These are phyloP conservation scores for Penicillium parvum DNA, from an alignment of 495 filamentous ascomycete species.

Conservation along the genomic window DNA sequence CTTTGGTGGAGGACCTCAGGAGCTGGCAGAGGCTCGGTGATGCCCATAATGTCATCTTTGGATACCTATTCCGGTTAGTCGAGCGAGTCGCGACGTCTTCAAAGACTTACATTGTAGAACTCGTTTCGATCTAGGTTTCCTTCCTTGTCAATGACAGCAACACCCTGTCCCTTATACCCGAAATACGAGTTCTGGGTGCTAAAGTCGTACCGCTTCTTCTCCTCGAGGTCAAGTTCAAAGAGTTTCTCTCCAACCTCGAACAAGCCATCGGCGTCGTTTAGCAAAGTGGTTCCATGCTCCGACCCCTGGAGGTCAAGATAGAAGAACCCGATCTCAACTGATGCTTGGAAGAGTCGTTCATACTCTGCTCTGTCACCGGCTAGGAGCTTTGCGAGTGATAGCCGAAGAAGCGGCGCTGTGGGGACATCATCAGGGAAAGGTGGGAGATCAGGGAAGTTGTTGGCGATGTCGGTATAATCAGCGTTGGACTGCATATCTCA, in stretches of 20 bases:
- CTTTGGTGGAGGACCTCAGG: slow-evolving; percentile 37
- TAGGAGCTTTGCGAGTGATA: slow-evolving; percentile 49
- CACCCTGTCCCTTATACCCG: slow-evolving; percentile 56
- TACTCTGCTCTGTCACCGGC: slow-evolving; percentile 37
- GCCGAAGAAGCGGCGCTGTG: slow-evolving; percentile 50
- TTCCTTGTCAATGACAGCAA: slow-evolving; percentile 44
- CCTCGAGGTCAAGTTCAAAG: slow-evolving; percentile 47
- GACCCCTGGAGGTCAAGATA: slow-evolving; percentile 52
- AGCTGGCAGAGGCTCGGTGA: slow-evolving; percentile 41
- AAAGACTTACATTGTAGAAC: slow-evolving; percentile 54
- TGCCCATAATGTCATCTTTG: slow-evolving; percentile 52
- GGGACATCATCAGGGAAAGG: slow-evolving; percentile 51
- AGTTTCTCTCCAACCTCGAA: slow-evolving; percentile 43
- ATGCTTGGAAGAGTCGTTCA: slow-evolving; percentile 42
- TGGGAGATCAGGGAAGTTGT: slow-evolving; percentile 34
- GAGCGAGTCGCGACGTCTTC: no score
- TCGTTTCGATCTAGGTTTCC: slow-evolving; percentile 56
- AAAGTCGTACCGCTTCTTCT: slow-evolving; percentile 52
- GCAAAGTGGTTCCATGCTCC: slow-evolving; percentile 34
- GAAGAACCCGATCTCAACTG: slow-evolving; percentile 58
- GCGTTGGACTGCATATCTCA: background rate
- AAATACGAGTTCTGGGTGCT: slow-evolving; percentile 37
- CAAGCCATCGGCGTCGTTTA: slow-evolving; percentile 41
- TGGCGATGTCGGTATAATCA: background rate
- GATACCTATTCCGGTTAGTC: no score